Conservation (phyloP, 148 eudicot species). For the Vaccinium vitisidaea region DNA sequence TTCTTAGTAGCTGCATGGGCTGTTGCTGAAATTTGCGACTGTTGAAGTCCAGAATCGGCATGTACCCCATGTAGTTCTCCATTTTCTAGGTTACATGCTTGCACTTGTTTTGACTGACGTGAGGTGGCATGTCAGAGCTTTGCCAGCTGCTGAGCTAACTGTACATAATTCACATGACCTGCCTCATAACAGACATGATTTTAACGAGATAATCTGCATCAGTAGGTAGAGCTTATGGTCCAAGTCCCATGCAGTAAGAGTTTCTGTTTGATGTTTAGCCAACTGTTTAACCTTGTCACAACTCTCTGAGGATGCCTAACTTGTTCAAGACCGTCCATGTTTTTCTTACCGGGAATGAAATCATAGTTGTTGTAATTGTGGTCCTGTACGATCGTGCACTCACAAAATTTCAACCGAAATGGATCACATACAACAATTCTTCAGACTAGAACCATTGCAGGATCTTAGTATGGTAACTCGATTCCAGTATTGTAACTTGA, state of each 20-base stretch:
- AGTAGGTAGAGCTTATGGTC: neutral
- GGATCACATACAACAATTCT: neutral
- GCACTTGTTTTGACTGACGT: neutral
- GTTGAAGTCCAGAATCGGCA: neutral
- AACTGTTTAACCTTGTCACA: neutral
- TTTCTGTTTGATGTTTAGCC: neutral
- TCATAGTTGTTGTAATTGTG: neutral
- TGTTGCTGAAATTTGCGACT: neutral
- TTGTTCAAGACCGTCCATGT: neutral
- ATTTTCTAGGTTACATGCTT: neutral
- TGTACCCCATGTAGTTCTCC: neutral
- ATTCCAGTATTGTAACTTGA: neutral
- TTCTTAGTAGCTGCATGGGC: neutral
- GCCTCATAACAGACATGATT: neutral
- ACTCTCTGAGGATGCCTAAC: neutral
- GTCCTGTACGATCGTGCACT: neutral
- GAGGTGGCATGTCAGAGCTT: neutral
- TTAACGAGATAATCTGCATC: neutral
- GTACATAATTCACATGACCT: neutral
- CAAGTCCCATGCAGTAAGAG: neutral
- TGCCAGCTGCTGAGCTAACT: neutral
- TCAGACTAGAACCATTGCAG: neutral
- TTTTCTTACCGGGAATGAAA: neutral
- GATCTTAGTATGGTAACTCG: neutral
- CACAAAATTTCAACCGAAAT: neutral